These are phyloP conservation scores for Suillus brevipes DNA, from an alignment of 768 basidiomycete genomes.

Conservation along the genomic window DNA sequence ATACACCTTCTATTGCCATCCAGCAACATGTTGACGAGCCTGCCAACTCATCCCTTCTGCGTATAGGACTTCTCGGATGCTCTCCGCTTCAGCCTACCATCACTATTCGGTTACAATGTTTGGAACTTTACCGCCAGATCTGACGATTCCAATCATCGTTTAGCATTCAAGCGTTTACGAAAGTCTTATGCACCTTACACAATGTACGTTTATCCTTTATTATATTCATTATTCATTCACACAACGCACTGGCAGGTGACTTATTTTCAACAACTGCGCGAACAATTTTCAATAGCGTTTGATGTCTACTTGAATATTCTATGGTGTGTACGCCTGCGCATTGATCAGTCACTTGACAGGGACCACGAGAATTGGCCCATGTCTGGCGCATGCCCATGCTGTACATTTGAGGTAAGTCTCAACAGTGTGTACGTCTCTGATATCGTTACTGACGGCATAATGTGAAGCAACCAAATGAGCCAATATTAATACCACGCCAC, in stretches of 20 bases:
- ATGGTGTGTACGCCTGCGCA: background rate
- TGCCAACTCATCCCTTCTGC: background rate
- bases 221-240: background rate
- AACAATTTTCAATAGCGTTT: background rate
- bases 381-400: background rate
- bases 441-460: background rate
- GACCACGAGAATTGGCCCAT: background rate
- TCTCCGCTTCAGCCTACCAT: background rate
- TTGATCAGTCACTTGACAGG: no score
- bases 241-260: background rate
- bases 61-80: background rate
- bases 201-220: background rate
- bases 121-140: background rate
- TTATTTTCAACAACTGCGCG: background rate
- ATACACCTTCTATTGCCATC: background rate
- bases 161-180: background rate
- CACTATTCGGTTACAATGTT: background rate
- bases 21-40: background rate
- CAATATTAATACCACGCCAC: no score
- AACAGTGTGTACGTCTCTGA: background rate
- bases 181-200: background rate
- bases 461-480: background rate
- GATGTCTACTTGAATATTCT: background rate
- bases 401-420: background rate
- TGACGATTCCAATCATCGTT: background rate